phyloP scores from a whole-genome alignment of 2,329 filamentous ascomycete species.

The Fusarium sp. region DNA sequence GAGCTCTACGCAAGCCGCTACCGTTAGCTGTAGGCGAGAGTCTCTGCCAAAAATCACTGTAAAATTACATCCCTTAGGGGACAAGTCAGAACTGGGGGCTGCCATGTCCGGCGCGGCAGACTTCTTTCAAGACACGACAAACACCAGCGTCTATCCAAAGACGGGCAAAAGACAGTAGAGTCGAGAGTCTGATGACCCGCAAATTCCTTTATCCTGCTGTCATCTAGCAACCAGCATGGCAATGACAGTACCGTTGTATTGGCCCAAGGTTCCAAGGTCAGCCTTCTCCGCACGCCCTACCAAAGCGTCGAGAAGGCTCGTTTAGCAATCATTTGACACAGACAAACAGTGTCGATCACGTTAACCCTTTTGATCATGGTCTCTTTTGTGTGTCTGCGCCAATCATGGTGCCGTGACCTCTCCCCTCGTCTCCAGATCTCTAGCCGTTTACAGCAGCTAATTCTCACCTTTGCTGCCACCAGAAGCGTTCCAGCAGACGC shows the following conservation, averaged over 20 bases:
- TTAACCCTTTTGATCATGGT: background rate
- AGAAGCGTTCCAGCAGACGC: background rate
- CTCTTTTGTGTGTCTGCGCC: background rate
- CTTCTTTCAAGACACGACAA: background rate
- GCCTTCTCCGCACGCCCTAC: background rate
- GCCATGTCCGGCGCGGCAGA: too few relatives aligned
- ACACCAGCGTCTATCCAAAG: conserved; percentile 19
- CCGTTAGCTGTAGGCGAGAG: background rate
- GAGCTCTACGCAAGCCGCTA: too few relatives aligned
- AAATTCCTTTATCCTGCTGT: conserved; percentile 18
- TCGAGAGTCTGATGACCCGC: conserved; percentile 3
- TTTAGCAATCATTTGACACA: background rate
- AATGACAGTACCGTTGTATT: background rate
- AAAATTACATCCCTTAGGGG: conserved; percentile 18
- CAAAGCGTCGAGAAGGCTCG: background rate
- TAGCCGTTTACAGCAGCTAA: conserved; percentile 31
- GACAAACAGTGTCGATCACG: conserved; percentile 1
- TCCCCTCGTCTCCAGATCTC: background rate
- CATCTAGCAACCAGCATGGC: conserved; percentile 13
- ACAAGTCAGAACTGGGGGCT: too few relatives aligned
- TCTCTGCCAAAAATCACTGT: conserved; percentile 16
- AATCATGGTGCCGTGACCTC: conserved; percentile 8
- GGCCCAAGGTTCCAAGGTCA: background rate
- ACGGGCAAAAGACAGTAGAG: conserved; percentile 23
- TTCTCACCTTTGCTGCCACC: conserved; percentile 32